Evolutionary conservation across 2,329 filamentous ascomycete genomes (phyloP).

Genomic region (Lecanicillium sp.): DNA sequence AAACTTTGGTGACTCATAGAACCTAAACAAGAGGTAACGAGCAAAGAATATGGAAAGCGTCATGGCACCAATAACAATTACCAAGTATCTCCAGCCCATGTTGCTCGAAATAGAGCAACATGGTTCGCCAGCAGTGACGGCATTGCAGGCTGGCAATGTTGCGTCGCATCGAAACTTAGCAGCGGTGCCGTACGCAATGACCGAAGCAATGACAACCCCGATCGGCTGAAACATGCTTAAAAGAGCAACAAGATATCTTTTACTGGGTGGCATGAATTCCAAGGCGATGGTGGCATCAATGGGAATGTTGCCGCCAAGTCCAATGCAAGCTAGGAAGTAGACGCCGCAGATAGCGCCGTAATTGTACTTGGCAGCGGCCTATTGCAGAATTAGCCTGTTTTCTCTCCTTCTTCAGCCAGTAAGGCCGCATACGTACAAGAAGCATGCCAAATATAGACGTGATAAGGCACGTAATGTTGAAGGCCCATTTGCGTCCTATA

Average conservation of each 20-base stretch:
- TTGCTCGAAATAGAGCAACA: conserved; percentile 33
- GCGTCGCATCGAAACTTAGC: conserved; percentile 35
- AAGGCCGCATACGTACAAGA: neutral
- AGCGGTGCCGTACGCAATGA: conserved; percentile 38
- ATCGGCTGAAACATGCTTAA: conserved; percentile 43
- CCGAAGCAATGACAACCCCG: conserved; percentile 35
- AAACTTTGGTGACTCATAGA: conserved; percentile 51
- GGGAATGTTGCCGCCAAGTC: conserved; percentile 38
- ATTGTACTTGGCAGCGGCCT: conserved; percentile 5
- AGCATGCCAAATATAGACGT: conserved; percentile 37
- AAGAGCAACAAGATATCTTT: neutral
- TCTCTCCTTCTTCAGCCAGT: too few relatives aligned
- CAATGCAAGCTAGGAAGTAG: conserved; percentile 18
- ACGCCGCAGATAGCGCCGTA: conserved; percentile 7
- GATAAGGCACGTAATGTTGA: conserved; percentile 43
- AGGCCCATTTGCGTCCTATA: conserved; percentile 34
- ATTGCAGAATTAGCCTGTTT: too few relatives aligned
- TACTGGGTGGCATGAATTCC: conserved; percentile 36
- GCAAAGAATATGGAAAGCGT: conserved; percentile 46
- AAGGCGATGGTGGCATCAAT: conserved; percentile 41
- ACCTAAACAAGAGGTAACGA: conserved; percentile 48
- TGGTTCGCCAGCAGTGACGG: conserved; percentile 11
- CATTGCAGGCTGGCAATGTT: conserved; percentile 34
- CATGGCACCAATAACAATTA: conserved; percentile 45
- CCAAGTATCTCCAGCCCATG: conserved; percentile 53